phyloP scores from a whole-genome alignment of 306 rosid genomes.

The Glycine soja region DNA sequence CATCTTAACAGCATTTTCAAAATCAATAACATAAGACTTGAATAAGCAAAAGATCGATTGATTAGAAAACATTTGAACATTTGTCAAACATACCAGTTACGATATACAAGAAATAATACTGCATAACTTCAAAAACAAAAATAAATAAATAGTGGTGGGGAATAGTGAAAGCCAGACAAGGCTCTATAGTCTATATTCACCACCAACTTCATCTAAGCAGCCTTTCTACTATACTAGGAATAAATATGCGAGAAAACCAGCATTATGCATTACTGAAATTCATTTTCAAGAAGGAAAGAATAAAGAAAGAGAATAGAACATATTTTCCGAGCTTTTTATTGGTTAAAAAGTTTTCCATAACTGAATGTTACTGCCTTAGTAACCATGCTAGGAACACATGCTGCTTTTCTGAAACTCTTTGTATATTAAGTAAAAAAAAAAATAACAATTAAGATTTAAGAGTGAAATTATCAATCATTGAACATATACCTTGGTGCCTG shows the following conservation, averaged over 20 bases:
- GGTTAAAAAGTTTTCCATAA: constrained; percentile 12
- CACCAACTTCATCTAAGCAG: constrained; percentile 1
- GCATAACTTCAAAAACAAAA: constrained; percentile 5
- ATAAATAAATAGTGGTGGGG: constrained; percentile 9
- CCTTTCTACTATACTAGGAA: constrained; percentile 6
- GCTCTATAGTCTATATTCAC: constrained; percentile 1
- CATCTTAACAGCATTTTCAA: background rate
- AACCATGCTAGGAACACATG: constrained; percentile 23
- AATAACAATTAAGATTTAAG: background rate
- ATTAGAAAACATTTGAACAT: background rate
- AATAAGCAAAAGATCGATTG: background rate
- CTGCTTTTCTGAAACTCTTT: background rate
- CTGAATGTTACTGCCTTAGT: constrained; percentile 6
- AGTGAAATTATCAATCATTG: constrained; percentile 33
- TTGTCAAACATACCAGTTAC: constrained; percentile 16
- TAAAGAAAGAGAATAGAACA: background rate
- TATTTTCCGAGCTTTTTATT: background rate
- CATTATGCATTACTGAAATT: constrained; percentile 1
- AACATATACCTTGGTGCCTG: constrained; percentile 83
- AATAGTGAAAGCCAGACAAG: constrained; percentile 26
- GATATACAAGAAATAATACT: background rate
- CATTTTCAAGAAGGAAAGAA: background rate
- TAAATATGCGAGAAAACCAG: constrained; percentile 23
- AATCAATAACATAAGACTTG: background rate
- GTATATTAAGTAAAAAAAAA: constrained; percentile 3